Conservation (phyloP, 169 alveolate genomes). For the Cryptosporidium baileyi region DNA sequence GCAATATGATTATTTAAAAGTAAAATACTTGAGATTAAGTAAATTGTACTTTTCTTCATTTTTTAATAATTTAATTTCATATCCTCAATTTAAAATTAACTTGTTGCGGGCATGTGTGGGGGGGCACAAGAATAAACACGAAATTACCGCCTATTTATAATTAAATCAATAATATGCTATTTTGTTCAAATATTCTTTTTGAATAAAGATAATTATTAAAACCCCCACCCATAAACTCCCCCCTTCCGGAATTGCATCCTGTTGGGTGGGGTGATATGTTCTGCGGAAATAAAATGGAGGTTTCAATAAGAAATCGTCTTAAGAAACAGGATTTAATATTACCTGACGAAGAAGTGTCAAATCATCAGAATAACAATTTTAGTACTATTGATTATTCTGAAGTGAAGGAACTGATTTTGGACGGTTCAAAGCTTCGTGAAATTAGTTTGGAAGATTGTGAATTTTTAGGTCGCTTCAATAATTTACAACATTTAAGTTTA, state of each 20-base stretch:
- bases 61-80: no score
- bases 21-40: no score
- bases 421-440: constrained; percentile 81
- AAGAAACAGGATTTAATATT: constrained; percentile 59
- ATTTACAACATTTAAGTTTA: constrained; percentile 81
- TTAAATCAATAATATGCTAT: no score
- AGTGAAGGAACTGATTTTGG: constrained; percentile 81
- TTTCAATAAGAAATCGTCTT: constrained; percentile 64
- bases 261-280: constrained; percentile 27
- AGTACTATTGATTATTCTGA: constrained; percentile 57
- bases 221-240: neutral
- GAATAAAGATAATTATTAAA: no score
- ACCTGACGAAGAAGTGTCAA: constrained; percentile 62
- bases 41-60: no score
- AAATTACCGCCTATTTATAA: no score
- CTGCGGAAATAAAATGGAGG: constrained; percentile 55
- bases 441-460: constrained; percentile 79
- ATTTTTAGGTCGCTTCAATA: constrained; percentile 78
- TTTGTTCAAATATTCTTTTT: neutral
- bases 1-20: no score
- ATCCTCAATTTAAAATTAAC: no score
- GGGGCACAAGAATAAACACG: no score
- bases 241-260: neutral
- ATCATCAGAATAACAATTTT: constrained; percentile 18
- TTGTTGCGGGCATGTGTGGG: no score